Conservation (phyloP, 495 filamentous ascomycete species). For the Aspergillus asperescens region DNA sequence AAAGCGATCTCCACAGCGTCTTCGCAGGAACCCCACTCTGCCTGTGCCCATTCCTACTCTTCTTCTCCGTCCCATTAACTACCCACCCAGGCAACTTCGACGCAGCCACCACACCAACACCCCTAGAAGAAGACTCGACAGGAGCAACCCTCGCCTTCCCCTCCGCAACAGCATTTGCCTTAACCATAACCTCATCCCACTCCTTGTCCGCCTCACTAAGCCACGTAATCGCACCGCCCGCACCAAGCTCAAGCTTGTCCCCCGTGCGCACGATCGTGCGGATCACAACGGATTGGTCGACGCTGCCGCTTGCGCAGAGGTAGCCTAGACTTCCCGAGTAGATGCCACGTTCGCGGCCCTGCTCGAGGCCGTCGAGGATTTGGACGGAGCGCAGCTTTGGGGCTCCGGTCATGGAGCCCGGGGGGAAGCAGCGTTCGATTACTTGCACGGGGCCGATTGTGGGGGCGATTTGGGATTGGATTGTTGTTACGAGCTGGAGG, state of each 20-base stretch:
- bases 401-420: slow-evolving; percentile 3
- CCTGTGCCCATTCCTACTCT: background rate
- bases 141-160: background rate
- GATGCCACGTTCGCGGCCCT: background rate
- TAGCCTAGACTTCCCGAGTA: slow-evolving; percentile 6
- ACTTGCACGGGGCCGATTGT: background rate
- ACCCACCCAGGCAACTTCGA: background rate
- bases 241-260: background rate
- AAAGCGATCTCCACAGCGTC: background rate
- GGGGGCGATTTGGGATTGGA: slow-evolving; percentile 6
- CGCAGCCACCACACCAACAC: background rate
- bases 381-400: slow-evolving; percentile 5
- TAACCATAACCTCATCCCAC: slow-evolving; percentile 5
- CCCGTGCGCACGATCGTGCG: slow-evolving; percentile 3
- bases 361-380: slow-evolving; percentile 4
- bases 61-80: background rate
- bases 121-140: background rate
- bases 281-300: slow-evolving; percentile 5
- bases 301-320: slow-evolving; percentile 4
- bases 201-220: slow-evolving; percentile 7
- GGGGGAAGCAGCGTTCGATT: slow-evolving; percentile 6
- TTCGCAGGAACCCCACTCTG: background rate
- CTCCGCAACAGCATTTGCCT: slow-evolving; percentile 2
- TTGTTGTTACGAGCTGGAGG: slow-evolving; percentile 4
- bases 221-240: slow-evolving; percentile 5